A percentile compares a stretch with the other conserved stretches of the same genome.
Conservation (phyloP, 305 asterid genomes). For the Fraxinus ornus region DNA sequence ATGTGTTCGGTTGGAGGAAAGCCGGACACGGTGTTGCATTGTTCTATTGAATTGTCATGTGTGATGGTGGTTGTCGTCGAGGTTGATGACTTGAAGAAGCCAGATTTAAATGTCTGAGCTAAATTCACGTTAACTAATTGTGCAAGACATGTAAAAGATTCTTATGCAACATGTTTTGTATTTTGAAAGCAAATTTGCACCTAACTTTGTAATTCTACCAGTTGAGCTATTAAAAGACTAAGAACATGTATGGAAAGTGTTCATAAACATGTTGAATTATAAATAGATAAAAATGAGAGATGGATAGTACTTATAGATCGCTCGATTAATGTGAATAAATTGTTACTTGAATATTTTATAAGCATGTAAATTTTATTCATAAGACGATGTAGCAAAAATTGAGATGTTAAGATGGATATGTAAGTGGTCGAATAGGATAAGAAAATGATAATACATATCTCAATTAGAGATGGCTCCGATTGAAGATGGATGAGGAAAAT, state of each 20-base stretch:
- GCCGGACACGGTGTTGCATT: not conserved
- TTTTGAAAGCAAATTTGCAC: not conserved
- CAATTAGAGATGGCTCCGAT: not conserved
- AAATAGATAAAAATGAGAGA: not conserved
- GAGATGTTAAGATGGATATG: not conserved
- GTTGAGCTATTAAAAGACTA: no score
- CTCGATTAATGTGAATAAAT: not conserved
- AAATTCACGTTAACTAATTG: not conserved
- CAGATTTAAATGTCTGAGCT: not conserved
- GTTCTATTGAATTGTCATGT: not conserved
- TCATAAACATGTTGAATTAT: no score
- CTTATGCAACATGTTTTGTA: not conserved
- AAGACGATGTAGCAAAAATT: not conserved
- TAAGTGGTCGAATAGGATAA: not conserved
- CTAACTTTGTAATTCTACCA: not conserved
- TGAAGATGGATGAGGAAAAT: not conserved
- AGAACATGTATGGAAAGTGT: not conserved
- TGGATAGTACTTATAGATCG: not conserved
- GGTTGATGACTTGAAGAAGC: not conserved
- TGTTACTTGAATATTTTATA: not conserved
- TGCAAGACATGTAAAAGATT: not conserved
- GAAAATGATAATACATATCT: not conserved
- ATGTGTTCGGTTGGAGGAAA: not conserved
- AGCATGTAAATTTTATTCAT: no score
- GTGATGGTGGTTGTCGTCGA: not conserved